These are phyloP conservation scores for Chaetomiaceae sp. DNA, from an alignment of 2,329 filamentous ascomycete genomes.

Conservation along the genomic window DNA sequence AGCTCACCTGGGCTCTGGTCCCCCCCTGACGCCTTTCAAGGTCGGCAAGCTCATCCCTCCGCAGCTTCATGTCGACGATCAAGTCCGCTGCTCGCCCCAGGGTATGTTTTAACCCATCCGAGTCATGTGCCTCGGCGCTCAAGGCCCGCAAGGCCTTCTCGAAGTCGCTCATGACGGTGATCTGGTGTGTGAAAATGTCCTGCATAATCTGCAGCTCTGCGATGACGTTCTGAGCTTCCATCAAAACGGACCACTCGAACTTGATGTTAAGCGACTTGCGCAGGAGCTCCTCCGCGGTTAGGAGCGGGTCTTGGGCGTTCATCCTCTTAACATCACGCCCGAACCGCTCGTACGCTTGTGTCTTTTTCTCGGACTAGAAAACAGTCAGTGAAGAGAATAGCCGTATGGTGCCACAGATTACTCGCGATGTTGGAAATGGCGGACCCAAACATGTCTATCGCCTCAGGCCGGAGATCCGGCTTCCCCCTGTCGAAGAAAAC, in stretches of 20 bases:
- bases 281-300: conserved; percentile 22
- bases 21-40: conserved; percentile 29
- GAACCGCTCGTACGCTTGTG: conserved; percentile 24
- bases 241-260: conserved; percentile 23
- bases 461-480: conserved; percentile 30
- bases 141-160: conserved; percentile 21
- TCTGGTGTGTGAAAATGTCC: conserved; percentile 24
- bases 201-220: conserved; percentile 26
- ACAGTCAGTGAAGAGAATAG: neutral
- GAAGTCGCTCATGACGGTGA: conserved; percentile 24
- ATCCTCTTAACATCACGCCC: conserved; percentile 25
- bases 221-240: conserved; percentile 24
- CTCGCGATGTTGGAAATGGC: conserved; percentile 30
- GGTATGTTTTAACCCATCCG: conserved; percentile 6
- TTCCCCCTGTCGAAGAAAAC: conserved; percentile 35
- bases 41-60: conserved; percentile 25
- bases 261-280: conserved; percentile 25
- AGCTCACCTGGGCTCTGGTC: conserved; percentile 26
- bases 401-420: neutral
- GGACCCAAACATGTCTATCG: conserved; percentile 32
- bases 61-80: conserved; percentile 23
- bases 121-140: conserved; percentile 8
- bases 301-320: conserved; percentile 22
- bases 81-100: conserved; percentile 13
- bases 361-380: conserved; percentile 21